Evolutionary conservation across 768 basidiomycete species (phyloP), one percentile per base, ranked within the genome.

Genomic region (Lepiota brunneoincarnata): DNA sequence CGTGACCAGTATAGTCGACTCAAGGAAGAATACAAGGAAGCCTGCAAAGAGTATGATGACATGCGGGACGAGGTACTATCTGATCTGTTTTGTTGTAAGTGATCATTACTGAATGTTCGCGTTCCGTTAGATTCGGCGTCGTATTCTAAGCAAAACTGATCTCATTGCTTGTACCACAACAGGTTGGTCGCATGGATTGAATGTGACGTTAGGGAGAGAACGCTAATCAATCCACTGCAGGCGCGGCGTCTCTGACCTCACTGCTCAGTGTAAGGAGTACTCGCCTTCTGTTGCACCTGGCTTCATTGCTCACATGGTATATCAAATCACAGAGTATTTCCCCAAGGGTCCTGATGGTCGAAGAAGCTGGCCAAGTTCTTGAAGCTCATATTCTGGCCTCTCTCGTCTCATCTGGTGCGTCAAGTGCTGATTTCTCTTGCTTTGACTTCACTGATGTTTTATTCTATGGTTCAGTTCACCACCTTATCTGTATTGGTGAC

Each of bases 311-410:
- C n/a, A n/a, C n/a, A n/a, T n/a, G n/a, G n/a, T 1, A 14, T 12
- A 28, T 51, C 11, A 9, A 31, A 3, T 18, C n/a, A 12, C 48
- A 88, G 86, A 78, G 79, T 12, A 62, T 89, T 4, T 69, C 63
- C 4, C 88, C 88, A 0, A 76, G 74, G 28, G 79, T 89, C 0
- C 63, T 90, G 43, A 69, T 91, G 44, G 84, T 91, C 0, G 89
- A 92, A 65, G 90, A 91, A 63, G 89, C 90, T 0, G 90, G 89
- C 0, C 89, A 92, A 67, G 86, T 91, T 1, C 75, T 91, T 24
- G 89, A 91, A 67, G 85, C 89, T 2, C 89, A 91, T 57, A 75
- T 91, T 14, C 65, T 91, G 4, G 80, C 79, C 2, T 79, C 76
- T 35, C 72, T 90, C 1, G 86, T 87, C 2, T 75, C 77, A 0